A percentile compares a stretch with the other conserved stretches of the same genome.
Evolutionary conservation across 73 alveolate genomes (phyloP).

Genomic region (Tetrahymena thermophila): DNA sequence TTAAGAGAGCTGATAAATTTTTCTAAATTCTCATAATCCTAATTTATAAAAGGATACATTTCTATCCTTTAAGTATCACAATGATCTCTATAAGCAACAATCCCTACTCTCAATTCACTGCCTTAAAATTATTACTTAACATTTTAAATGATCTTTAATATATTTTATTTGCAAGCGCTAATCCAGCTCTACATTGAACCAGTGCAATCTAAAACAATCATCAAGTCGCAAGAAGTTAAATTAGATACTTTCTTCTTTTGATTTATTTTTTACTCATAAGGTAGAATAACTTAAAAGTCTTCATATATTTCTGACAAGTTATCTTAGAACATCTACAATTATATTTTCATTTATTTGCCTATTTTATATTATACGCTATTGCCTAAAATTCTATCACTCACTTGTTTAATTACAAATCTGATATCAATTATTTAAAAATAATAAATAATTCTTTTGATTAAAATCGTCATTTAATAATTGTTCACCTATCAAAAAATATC

Average conservation of each 20-base stretch:
- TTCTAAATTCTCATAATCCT: background rate
- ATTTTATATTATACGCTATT: too few species aligned
- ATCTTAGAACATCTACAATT: background rate
- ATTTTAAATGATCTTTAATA: background rate
- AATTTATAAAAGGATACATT: background rate
- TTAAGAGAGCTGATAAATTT: background rate
- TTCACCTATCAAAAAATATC: too few species aligned
- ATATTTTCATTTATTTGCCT: background rate
- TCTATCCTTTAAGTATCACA: background rate
- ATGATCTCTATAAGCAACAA: background rate
- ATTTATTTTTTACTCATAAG: background rate
- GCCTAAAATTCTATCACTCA: background rate
- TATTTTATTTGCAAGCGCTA: background rate
- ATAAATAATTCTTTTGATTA: too few species aligned
- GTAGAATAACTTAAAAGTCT: background rate
- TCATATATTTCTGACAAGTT: background rate
- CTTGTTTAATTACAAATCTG: background rate
- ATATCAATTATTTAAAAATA: too few species aligned
- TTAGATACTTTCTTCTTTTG: background rate
- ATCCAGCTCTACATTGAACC: background rate
- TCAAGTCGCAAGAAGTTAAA: background rate
- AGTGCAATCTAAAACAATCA: background rate
- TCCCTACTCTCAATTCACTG: background rate
- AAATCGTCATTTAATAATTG: too few species aligned
- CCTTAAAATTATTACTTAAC: background rate